A percentile compares a stretch with the other conserved stretches of the same genome.
These are phyloP conservation scores for Populus alba DNA, from an alignment of 345 rosid genomes.

Conservation along the genomic window DNA sequence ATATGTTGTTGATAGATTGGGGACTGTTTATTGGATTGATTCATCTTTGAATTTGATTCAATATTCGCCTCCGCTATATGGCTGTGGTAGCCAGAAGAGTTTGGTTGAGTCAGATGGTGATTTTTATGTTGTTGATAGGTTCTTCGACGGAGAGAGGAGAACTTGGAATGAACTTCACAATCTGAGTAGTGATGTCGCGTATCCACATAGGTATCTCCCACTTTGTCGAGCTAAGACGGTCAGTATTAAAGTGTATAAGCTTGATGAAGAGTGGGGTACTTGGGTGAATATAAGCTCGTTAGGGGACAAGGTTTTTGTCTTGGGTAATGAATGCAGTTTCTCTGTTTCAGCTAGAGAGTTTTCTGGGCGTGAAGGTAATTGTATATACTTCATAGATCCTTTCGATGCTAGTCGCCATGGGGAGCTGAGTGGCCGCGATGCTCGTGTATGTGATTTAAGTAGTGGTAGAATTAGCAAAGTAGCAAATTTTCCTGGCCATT, in stretches of 20 bases:
- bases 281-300: slow-evolving; percentile 10
- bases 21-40: slow-evolving; percentile 24
- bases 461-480: no score
- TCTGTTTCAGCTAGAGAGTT: slow-evolving; percentile 19
- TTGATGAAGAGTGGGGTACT: slow-evolving; percentile 11
- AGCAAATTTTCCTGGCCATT: no score
- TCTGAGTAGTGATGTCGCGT: no score
- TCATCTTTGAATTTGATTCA: slow-evolving; percentile 10
- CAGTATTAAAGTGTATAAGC: not conserved
- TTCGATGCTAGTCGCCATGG: no score
- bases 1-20: slow-evolving; percentile 23
- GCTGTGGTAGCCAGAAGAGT: slow-evolving; percentile 17
- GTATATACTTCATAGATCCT: slow-evolving; percentile 15
- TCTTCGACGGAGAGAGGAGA: slow-evolving; percentile 11
- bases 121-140: slow-evolving; percentile 27
- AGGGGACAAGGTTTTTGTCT: slow-evolving; percentile 8
- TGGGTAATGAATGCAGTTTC: slow-evolving; percentile 36
- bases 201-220: not conserved
- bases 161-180: not conserved
- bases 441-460: no score
- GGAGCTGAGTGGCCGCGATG: no score
- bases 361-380: slow-evolving; percentile 11
- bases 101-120: slow-evolving; percentile 27
- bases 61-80: slow-evolving; percentile 10
- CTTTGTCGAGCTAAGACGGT: not conserved